Base-by-base conservation (phyloP, 73 alveolate species). In the Symbiodinium pilosum region DNA sequence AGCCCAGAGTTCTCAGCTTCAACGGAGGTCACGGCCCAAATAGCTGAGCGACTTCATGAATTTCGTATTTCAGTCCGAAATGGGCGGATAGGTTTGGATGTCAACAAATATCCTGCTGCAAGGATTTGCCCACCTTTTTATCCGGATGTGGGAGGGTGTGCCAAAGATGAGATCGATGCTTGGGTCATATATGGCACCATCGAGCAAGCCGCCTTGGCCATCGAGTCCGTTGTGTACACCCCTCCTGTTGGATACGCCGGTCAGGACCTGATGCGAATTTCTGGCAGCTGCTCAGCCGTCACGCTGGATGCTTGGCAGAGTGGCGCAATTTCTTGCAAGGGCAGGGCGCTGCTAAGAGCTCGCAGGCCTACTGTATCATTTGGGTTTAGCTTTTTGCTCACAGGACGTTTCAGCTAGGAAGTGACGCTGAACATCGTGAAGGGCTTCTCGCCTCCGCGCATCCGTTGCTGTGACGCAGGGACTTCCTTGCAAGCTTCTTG, bases 111-210 rank as follows among this genome's bases (percentile, higher is more conserved):
- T 26, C 96, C 96, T 4, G 96, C 96, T 9, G 96, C 96, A 2
- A 87, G 96, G 39, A 91, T 91, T 69, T 91, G 96, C 26, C 96
- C 96, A 36, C 96, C 96, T 30, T 91, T 91, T 87, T 91, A 30
- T 68, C 96, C 96, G 18, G 96, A 91, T 32, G 96, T 91, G 96
- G 96, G 96, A 6, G 96, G 96, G 40, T 91, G 96, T 42, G 87
- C 75, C 3, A 3, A 42, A 39, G 96, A 91, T 32, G 96, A 91
- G 36, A n/a, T 42, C 54, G 96, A 91, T 43, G 96, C 96, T 2
- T 91, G 96, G 96, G 96, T 91, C 75, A 91, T 91, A 87, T 91
- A 91, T n/a, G 96, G 96, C 12, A 85, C 88, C 21, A 69, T 91
- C n/a, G 75, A 85, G 40, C 88, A 91, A 4, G 51, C 83, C 30